Base-by-base conservation (phyloP, 441 rosid genomes). In the Cnidoscolus chayamansa region DNA sequence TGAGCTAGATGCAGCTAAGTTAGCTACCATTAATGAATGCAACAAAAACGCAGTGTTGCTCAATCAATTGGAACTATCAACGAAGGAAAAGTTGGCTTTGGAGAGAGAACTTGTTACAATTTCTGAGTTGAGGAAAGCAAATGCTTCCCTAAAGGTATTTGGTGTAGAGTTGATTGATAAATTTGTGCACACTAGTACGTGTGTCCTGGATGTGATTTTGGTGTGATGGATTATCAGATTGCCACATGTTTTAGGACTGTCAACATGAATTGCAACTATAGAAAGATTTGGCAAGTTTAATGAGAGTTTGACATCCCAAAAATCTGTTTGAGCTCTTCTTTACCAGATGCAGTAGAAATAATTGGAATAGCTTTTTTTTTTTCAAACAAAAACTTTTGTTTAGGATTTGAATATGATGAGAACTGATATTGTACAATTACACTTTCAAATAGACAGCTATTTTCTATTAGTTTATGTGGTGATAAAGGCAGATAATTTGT, bases 1-100 rank as follows among this genome's bases (percentile, higher is more conserved):
- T 72, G 95, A 93, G 83, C 82, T 90, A 74, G 99, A 95, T 86
- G 98, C 96, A 63, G 84, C 98, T 77, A 95, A 87, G 84, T 83
- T 93, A 78, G 89, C 93, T 57, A 91, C 96, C 66, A 88, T 91
- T 68, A 93, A 89, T 76, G 94, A 91, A 83, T 91, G 90, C 81
- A 89, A 90, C 87, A 95, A 91, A 84, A 90, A 95, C 76, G 91
- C 87, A 40, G 88, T 86, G 83, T 84, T 95, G 83, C 87, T 85
- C 84, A 89, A 88, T 81, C 99, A 91, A 76, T 77, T 95, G 71
- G 92, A 91, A 45, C 73, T 91, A 64, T 84, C 92, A 51, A 73
- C 82, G 78, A 90, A 86, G 79, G 97, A 89, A 82, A 95, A 91
- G 77, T 83, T 86, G 80, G 85, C 94, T 75, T 79, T 89, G 80